Evolutionary conservation across 306 rosid species (phyloP), one percentile per base, ranked within the genome.

Genomic region (cucumber (Cucumis sativus)): DNA sequence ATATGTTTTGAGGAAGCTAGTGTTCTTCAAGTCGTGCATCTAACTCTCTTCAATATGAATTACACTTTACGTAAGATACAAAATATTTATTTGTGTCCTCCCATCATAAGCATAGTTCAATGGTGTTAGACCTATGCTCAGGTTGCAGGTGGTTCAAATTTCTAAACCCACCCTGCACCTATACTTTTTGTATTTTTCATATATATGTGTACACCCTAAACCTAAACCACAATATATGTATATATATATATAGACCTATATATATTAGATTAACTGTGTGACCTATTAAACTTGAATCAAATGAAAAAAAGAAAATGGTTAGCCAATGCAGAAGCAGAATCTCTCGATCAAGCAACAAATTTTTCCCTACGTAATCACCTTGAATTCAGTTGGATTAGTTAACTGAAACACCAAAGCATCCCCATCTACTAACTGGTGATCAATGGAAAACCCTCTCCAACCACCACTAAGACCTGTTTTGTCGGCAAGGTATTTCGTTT

Each of bases 341-440:
- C 28, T 23, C 14, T 70, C 59, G 15, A 70, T 25, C 7, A 18
- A 15, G 54, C 30, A 39, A 58, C 17, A 21, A 5, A 41, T 25
- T 11, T 3, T 61, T 33, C 10, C 73, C 73, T 10, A 62, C 8
- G 14, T 25, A 67, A 75, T 82, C 43, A 89, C 92, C 90, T 87
- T 87, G 77, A 89, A 85, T 74, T 68, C 30, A 15, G 90, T 87
- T 13, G 84, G 90, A 47, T 69, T 79, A 47, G 83, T 77, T 75
- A 87, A 52, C n/a, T 89, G 93, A 74, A 87, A 89, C 73, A 89
- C 90, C 78, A 89, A 40, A 6, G 93, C 86, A 82, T 89, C 93
- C 63, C 91, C 93, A 87, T 89, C 89, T 59, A 85, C 87, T 70
- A 89, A 82, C 54, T 84, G 82, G 83, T 89, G 91, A 66, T 86